These are phyloP conservation scores for Eragrostis nindensis DNA, from an alignment of 176 grass and related monocot species.

Conservation along the genomic window DNA sequence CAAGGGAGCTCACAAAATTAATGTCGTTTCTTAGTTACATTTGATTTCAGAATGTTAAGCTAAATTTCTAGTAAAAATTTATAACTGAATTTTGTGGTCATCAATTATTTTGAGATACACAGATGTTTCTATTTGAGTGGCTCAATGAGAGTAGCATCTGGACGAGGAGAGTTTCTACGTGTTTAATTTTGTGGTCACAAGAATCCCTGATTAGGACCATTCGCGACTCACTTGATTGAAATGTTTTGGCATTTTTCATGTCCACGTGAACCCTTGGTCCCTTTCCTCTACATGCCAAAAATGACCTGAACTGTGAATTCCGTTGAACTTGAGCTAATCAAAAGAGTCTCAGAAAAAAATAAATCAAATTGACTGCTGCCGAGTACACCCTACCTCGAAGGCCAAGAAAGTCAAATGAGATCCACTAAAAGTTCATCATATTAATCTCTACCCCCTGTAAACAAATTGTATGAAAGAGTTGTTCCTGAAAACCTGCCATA, in stretches of 20 bases:
- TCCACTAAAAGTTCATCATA: constrained; percentile 31
- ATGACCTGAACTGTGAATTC: not conserved
- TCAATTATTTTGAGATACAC: not conserved
- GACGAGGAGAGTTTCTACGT: not conserved
- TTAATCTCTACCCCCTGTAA: constrained; percentile 5
- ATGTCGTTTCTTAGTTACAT: not conserved
- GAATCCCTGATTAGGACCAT: constrained; percentile 9
- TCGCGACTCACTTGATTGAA: constrained; percentile 20
- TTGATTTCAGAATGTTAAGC: no score
- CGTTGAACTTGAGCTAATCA: not conserved
- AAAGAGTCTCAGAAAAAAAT: not conserved
- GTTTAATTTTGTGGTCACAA: constrained; percentile 16
- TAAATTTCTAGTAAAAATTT: no score
- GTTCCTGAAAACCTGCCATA: constrained; percentile 18
- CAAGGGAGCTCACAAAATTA: not conserved
- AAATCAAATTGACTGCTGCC: not conserved
- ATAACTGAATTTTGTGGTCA: no score
- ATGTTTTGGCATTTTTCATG: constrained; percentile 38
- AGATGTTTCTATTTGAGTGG: not conserved
- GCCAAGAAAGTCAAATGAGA: constrained; percentile 39
- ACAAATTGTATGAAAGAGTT: constrained; percentile 5
- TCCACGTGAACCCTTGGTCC: constrained; percentile 27
- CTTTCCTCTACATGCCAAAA: constrained; percentile 11
- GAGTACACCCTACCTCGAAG: constrained; percentile 21
- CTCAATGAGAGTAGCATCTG: not conserved